Percentiles rank a stretch among this genome's conserved stretches.
phyloP scores from a whole-genome alignment of 2,329 filamentous ascomycete genomes.

The Monosporascus sp. region DNA sequence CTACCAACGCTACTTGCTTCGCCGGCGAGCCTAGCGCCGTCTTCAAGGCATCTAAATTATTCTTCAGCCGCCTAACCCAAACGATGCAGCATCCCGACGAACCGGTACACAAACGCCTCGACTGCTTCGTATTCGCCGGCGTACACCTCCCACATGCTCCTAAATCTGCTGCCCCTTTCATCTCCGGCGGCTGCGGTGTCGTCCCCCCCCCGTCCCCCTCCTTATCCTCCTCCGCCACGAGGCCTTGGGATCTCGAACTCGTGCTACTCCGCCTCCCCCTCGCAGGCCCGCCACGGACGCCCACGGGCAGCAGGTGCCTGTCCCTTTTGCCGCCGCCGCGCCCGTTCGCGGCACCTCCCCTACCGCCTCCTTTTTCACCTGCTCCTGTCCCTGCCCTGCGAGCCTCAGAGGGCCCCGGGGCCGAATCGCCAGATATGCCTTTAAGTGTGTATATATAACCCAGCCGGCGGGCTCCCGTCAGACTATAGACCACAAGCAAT shows the following conservation, averaged over 20 bases:
- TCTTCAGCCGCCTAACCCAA: not conserved
- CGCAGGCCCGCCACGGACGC: too few species aligned
- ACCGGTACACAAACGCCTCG: not conserved
- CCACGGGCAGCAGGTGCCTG: too few species aligned
- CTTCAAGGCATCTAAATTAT: not conserved
- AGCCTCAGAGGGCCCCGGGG: too few species aligned
- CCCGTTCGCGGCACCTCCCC: too few species aligned
- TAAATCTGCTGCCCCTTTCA: not conserved
- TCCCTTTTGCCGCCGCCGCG: too few species aligned
- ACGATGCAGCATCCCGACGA: not conserved
- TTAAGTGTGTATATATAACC: too few species aligned
- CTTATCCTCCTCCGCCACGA: not conserved
- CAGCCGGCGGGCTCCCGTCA: too few species aligned
- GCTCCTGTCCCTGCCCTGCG: too few species aligned
- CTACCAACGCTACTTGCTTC: not conserved
- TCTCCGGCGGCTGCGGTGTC: not conserved
- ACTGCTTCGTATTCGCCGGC: not conserved
- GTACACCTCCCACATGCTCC: not conserved
- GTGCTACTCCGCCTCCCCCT: not conserved
- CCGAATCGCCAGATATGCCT: too few species aligned
- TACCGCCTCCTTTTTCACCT: too few species aligned
- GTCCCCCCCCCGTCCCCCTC: not conserved
- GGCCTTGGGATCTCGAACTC: not conserved
- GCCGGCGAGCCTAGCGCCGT: not conserved
- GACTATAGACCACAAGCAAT: too few species aligned